Conservation (phyloP, 495 filamentous ascomycete genomes). For the Hyaloscypha finlandica region DNA sequence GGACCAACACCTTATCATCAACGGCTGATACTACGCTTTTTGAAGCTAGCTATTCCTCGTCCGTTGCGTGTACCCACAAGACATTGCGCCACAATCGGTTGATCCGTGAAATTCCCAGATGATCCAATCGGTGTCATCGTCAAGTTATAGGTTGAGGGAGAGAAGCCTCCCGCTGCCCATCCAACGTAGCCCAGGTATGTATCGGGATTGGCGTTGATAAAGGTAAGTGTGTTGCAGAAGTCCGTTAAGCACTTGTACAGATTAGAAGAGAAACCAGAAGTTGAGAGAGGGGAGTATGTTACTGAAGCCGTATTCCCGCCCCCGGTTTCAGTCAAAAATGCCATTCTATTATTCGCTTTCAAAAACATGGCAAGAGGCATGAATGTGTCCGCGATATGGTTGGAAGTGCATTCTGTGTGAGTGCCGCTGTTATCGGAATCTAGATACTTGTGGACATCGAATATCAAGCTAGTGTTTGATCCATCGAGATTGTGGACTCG, state of each 20-base stretch:
- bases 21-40: too few relatives aligned
- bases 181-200: conserved; percentile 53
- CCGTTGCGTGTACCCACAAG: conserved; percentile 7
- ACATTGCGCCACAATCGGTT: conserved; percentile 13
- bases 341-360: conserved; percentile 48
- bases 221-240: conserved; percentile 38
- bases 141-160: conserved; percentile 5
- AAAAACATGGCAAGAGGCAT: conserved; percentile 47
- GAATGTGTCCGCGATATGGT: conserved; percentile 51
- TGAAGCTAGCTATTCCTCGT: neutral
- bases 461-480: conserved; percentile 50
- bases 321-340: conserved; percentile 56
- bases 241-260: conserved; percentile 39
- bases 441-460: conserved; percentile 59
- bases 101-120: conserved; percentile 17
- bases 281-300: neutral
- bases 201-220: conserved; percentile 42
- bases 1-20: too few relatives aligned
- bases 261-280: neutral
- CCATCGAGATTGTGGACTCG: conserved; percentile 56
- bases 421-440: conserved; percentile 58
- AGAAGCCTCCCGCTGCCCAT: conserved; percentile 49
- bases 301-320: conserved; percentile 45
- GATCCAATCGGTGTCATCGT: conserved; percentile 9
- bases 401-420: conserved; percentile 48